Base-by-base conservation (phyloP, 2,329 filamentous ascomycete species). In the Cercospora berteroae region DNA sequence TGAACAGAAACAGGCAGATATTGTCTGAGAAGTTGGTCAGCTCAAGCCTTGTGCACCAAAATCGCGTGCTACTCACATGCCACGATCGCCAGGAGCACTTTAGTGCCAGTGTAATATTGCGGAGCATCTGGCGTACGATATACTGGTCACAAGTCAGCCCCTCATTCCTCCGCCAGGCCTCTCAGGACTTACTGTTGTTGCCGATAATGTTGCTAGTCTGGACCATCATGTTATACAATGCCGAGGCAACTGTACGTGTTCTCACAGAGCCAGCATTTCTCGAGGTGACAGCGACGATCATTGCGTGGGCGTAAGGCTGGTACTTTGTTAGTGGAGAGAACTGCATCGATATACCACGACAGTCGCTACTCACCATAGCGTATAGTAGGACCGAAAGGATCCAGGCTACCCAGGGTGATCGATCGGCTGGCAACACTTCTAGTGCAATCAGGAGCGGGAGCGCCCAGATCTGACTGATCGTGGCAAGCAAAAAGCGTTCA, bases 191-290 rank as follows among this genome's bases (percentile, higher is more conserved):
- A 69, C 67, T 57, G 31, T 70, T 70, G 9, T 68, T 62, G 10
- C 67, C 67, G 42, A 81, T 79, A 60, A 82, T 76, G 36, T 77
- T 79, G 5, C 77, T 78, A 5, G 78, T 73, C 55, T 82, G 81
- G 16, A 82, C 80, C 42, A 75, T 77, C 69, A 82, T 80, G 72
- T 89, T 90, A 77, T 90, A 90, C 12, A 87, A 79, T 0, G 86
- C 88, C 0, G 87, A 85, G 0, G 69, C 69, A 2, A 91, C 86
- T 1, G 88, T 87, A 6, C 88, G 81, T 7, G 85, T 87, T 13
- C 88, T 82, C 10, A 90, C 87, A 1, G 84, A 82, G 69, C 88
- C 88, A 3, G 87, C 85, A 73, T 90, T 90, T 63, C 87, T 83
- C 1, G 86, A 87, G 2, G 84, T 88, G 77, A 87, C 85, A 0